phyloP scores from a whole-genome alignment of 2,329 filamentous ascomycete genomes.

The Daldinia sp. region DNA sequence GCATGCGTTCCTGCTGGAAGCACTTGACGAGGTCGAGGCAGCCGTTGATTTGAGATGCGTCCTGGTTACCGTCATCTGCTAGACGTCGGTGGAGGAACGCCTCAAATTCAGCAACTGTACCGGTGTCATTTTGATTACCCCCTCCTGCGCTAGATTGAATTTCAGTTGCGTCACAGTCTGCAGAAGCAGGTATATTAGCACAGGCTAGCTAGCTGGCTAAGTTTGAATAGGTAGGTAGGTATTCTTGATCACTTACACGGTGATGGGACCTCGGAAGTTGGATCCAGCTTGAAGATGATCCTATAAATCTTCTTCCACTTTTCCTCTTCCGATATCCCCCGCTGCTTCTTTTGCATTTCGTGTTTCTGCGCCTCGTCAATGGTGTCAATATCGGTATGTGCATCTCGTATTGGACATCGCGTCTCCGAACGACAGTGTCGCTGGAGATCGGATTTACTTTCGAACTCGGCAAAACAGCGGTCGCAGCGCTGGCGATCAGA shows the following conservation, averaged over 20 bases:
- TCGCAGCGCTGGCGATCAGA: constrained; percentile 29
- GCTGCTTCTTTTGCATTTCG: constrained; percentile 35
- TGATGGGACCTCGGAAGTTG: constrained; percentile 34
- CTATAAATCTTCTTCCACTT: constrained; percentile 43
- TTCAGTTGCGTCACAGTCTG: constrained; percentile 16
- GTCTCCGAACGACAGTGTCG: constrained; percentile 29
- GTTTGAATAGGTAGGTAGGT: neutral
- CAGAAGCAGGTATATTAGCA: neutral
- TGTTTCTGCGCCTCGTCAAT: constrained; percentile 34
- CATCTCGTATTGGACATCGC: constrained; percentile 23
- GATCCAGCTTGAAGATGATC: constrained; percentile 36
- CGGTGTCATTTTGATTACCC: neutral
- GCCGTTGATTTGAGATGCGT: constrained; percentile 5
- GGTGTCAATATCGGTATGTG: constrained; percentile 5
- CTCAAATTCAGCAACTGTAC: constrained; percentile 17
- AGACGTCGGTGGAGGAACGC: constrained; percentile 8
- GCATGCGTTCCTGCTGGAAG: constrained; percentile 3
- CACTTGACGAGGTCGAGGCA: constrained; percentile 17
- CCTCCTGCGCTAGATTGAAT: neutral
- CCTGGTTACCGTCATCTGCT: neutral
- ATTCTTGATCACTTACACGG: constrained; percentile 35
- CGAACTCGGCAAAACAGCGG: constrained; percentile 37
- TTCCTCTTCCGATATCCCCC: constrained; percentile 33
- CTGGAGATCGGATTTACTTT: constrained; percentile 27
- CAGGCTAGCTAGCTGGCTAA: neutral